Base-by-base conservation (phyloP, 306 rosid genomes). In the Trichosanthes truncata region DNA sequence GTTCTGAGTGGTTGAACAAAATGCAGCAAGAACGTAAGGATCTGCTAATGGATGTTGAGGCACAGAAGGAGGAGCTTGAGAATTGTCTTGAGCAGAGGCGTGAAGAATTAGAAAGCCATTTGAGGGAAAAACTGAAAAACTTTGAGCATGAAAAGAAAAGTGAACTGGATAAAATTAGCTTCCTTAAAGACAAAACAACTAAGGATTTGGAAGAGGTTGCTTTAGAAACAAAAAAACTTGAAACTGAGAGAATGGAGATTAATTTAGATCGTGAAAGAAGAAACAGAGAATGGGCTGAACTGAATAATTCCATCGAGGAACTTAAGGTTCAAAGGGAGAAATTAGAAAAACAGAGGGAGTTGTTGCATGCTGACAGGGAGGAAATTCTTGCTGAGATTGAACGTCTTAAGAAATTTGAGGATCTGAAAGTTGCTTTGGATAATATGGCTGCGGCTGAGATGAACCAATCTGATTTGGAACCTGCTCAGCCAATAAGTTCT, bases 231-330 rank as follows among this genome's bases (percentile, higher is more conserved):
- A 87, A 88, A 81, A 93, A 88, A 84, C 96, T 93, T 48, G 87
- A 91, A 67, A 80, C 88, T 73, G 94, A 96, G 90, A 86, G 99
- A 75, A 20, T 77, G 48, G 94, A 93, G 83, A 91, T 96, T 79
- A 93, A 88, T 82, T 67, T 91, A 86, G 99, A 96, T 81, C 94
- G 98, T 75, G 96, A 89, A 51, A 85, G 69, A 81, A 90, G 98
- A 85, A 93, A 91, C 63, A 89, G 14, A 80, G 99, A 96, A 83
- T 93, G 99, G 98, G 90, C 94, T 36, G 99, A 93, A 87, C 84
- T 96, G 43, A 93, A 79, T 77, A 89, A 88, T 63, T 90, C 92
- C 51, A 96, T 96, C 53, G 90, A 90, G 85, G 99, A 93, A 80
- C 98, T 96, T 23, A 91, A 68, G 87, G 81, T 90, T 80, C 99